Base-by-base conservation (phyloP, 305 asterid species). In the Andrographis paniculata region DNA sequence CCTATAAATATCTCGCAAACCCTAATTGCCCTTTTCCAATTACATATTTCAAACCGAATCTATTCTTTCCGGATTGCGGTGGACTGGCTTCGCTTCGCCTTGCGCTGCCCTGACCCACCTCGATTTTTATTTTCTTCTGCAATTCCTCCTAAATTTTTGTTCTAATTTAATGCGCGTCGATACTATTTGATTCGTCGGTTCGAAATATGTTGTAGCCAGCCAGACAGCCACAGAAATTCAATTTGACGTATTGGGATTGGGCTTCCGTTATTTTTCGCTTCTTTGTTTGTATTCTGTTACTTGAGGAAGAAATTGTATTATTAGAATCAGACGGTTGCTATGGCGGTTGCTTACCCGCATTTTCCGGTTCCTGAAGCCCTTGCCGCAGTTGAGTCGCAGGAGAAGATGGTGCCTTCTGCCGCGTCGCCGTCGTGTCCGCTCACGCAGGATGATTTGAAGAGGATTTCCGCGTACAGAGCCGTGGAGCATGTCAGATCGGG, bases 401-500 rank as follows among this genome's bases (percentile, higher is more conserved):
- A 53, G 23, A 56, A 50, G 30, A 69, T 73, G 83, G 78, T 48
- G n/a, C 45, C 87, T 52, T 6, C 69, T 14, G 38, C 74, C 40
- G 15, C 77, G 2, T 30, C 77, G 3, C 20, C 63, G 43, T 17
- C 35, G 55, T 23, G 50, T 2, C 14, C 58, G 42, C 62, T 82
- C 19, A 69, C 75, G 17, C 94, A 87, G 45, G 96, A 83, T 52
- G 94, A 83, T 62, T 63, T 84, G 63, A 84, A 88, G 42, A 77
- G 64, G 48, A 64, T 84, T 35, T 95, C 97, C 6, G 97, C 97
- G 11, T 77, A 77, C 42, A 82, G 84, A 45, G 97, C 97, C 17
- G 97, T 88, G 31, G 95, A 88, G 61, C 88, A 71, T 37, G 93
- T 88, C 2, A 53, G 62, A 52, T 88, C 97, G n/a, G 94, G 94